Base-by-base conservation (phyloP, 2,329 filamentous ascomycete genomes). In the Aspergillus floridensis region DNA sequence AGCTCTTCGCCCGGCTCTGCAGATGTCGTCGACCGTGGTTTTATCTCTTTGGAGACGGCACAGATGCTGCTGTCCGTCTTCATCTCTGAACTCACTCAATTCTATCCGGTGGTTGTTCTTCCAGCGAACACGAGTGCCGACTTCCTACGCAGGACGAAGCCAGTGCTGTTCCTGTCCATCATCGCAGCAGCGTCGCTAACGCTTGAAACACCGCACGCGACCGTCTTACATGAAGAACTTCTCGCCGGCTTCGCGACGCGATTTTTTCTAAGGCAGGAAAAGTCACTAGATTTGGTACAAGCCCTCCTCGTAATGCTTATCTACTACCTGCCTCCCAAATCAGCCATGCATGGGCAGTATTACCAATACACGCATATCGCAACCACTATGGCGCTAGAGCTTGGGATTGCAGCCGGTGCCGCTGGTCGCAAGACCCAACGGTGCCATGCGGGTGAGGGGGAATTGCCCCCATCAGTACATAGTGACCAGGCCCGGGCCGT, bases 331-430 rank as follows among this genome's bases (percentile, higher is more conserved):
- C 80, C 81, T 3, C 80, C 81, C 2, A 74, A 76, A 19, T 76
- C 79, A 57, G 80, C 79, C 54, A 72, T 77, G 53, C 76, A 78
- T 59, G 64, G 82, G 57, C 81, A 82, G 57, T 78, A 81, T 64
- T 82, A 81, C 65, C 79, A 83, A 64, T 80, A 82, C 58, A 79
- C 81, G 21, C 80, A 82, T 59, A 79, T 82, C 63, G 81, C 80
- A 5, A 77, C 79, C 24, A 54, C 52, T 14, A 54, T 54, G 52
- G 38, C 52, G 10, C 52, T 54, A 5, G 52, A 54, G 24, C 52
- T 54, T 21, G 52, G 52, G 8, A 47, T 54, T 2, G 41, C n/a
- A n/a, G 41, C 41, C 12, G 52, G 52, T 16, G n/a, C 21, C 4
- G 41, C 21, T 16, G 52, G 52, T 7, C 41, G 31, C 14, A 54